These are phyloP conservation scores for Chlorencoelia australis DNA, from an alignment of 2,329 filamentous ascomycete genomes.

Conservation along the genomic window DNA sequence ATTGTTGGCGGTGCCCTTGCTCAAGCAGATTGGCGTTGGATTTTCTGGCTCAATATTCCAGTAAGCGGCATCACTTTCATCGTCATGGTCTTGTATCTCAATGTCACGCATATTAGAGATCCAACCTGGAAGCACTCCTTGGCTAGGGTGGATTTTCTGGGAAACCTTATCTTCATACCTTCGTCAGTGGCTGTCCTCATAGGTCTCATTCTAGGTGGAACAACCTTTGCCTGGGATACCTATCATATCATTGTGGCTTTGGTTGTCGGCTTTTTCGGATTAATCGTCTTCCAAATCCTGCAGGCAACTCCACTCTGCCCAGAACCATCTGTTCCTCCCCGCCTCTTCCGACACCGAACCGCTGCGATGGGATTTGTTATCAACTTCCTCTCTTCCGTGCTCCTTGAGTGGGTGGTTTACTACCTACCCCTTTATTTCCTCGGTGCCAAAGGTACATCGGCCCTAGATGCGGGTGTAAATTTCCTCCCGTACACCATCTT, in stretches of 20 bases:
- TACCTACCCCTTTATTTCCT: slow-evolving; percentile 37
- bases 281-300: not conserved
- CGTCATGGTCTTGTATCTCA: not conserved
- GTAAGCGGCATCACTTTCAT: slow-evolving; percentile 2
- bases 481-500: slow-evolving; percentile 38
- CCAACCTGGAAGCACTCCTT: not conserved
- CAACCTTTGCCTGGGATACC: not conserved
- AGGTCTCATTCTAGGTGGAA: not conserved
- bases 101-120: not conserved
- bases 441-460: slow-evolving; percentile 39
- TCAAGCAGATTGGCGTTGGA: slow-evolving; percentile 5
- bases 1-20: slow-evolving; percentile 17
- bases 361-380: slow-evolving; percentile 22
- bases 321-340: slow-evolving; percentile 4
- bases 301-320: not conserved
- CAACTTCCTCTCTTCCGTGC: slow-evolving; percentile 30
- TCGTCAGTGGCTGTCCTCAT: not conserved
- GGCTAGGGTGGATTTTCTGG: not conserved
- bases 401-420: slow-evolving; percentile 30
- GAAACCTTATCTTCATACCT: not conserved
- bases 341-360: slow-evolving; percentile 9
- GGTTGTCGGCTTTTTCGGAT: not conserved
- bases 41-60: slow-evolving; percentile 11
- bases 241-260: not conserved
- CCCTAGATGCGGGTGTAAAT: slow-evolving; percentile 43